Percentiles rank a stretch among this genome's conserved stretches.
Conservation (phyloP, 2,329 filamentous ascomycete genomes). For the Fusarium metavorans region DNA sequence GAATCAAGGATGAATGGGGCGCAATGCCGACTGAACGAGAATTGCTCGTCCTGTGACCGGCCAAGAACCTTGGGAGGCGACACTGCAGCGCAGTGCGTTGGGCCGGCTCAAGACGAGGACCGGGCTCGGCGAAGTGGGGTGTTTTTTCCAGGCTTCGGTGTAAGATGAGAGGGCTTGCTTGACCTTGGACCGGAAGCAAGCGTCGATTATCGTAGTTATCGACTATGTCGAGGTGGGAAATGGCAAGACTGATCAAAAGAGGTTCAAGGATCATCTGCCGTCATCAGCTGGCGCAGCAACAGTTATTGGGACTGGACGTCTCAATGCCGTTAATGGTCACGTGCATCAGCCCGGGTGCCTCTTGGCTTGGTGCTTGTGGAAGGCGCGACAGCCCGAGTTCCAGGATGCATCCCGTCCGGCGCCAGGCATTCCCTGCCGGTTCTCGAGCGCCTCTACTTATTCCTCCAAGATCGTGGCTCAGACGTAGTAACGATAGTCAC, state of each 20-base stretch:
- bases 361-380: not conserved
- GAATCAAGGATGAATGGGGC: not conserved
- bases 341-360: conserved; percentile 18
- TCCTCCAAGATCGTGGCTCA: not conserved
- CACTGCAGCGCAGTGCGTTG: conserved; percentile 14
- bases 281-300: not conserved
- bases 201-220: not conserved
- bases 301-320: not conserved
- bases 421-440: conserved; percentile 5
- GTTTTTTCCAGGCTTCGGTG: conserved; percentile 18
- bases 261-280: conserved; percentile 1
- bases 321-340: conserved; percentile 21
- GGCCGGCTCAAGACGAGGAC: conserved; percentile 25
- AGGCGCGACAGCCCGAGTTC: conserved; percentile 16
- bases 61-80: conserved; percentile 24
- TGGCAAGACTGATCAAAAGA: not conserved
- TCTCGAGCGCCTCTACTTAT: conserved; percentile 3
- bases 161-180: conserved; percentile 15
- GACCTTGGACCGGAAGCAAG: not conserved
- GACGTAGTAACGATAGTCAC: not conserved
- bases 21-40: conserved; percentile 13
- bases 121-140: conserved; percentile 28
- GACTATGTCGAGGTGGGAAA: not conserved
- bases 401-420: conserved; percentile 1
- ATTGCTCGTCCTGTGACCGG: conserved; percentile 27